Evolutionary conservation across 441 rosid species (phyloP), one percentile per base, ranked within the genome.

Genomic region (Gossypium lobatum): DNA sequence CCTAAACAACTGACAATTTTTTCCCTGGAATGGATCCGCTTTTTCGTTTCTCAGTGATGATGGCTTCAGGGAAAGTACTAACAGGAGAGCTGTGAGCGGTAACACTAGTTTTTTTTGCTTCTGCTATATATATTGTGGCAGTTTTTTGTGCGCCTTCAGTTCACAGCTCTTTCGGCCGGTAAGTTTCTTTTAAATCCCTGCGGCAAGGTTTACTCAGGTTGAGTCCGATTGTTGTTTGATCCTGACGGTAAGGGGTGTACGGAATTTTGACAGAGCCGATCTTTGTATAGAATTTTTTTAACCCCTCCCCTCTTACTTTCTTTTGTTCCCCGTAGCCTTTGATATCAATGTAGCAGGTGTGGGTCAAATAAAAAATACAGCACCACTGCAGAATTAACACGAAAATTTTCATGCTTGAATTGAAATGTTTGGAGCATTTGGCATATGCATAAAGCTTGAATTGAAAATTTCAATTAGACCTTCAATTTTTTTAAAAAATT

Each of bases 201-300:
- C 76, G 71, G 80, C 84, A 70, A 37, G 84, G 77, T 77, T 75
- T 69, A 75, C 54, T 45, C 26, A 2, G 69, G 69, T 62, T 76
- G 52, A 73, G 64, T 65, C 68, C 66, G 39, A 64, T 70, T 34
- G 72, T 77, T 64, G 73, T 77, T 65, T 59, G 74, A 65, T 68
- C 77, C 80, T 80, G 85, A 83, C 14, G 75, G 78, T 64, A 72
- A 75, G 84, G 80, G 86, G 80, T 81, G 82, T 73, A 64, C 73
- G 78, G 84, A 79, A 76, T 78, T 81, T 82, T 82, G 81, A 82
- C 81, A 75, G 79, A 75, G 79, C 82, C 63, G 28, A 71, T 75
- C 78, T 77, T 75, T 85, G 89, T 85, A 87, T 84, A 87, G 86
- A 80, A 80, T 77, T 83, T 60, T 55, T 17, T 53, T 37, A 37